A percentile compares a stretch with the other conserved stretches of the same genome.
phyloP scores from a whole-genome alignment of 805 yeast genomes.

The Deakozyma indianensis region DNA sequence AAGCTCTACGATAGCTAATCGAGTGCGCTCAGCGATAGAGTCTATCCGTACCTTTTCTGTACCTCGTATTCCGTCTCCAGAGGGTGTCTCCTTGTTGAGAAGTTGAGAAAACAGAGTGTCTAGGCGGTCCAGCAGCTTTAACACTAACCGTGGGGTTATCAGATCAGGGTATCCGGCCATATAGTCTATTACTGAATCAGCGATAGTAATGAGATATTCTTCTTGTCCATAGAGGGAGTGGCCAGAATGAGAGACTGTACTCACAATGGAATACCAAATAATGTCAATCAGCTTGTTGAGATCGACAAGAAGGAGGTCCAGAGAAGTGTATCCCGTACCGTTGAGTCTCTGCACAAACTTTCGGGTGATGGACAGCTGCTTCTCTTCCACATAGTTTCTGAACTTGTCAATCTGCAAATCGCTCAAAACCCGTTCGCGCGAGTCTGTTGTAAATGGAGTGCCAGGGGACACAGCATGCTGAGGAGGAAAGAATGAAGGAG shows the following conservation, averaged over 20 bases:
- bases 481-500: slow-evolving; percentile 25
- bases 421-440: neutral
- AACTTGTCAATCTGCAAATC: slow-evolving; percentile 1
- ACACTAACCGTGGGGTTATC: slow-evolving; percentile 20
- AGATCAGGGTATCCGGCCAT: slow-evolving; percentile 25
- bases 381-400: slow-evolving; percentile 9
- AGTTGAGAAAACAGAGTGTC: slow-evolving; percentile 29
- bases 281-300: slow-evolving; percentile 36
- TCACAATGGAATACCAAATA: slow-evolving; percentile 46
- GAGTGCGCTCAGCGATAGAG: slow-evolving; percentile 38
- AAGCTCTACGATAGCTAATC: slow-evolving; percentile 26
- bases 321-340: slow-evolving; percentile 8
- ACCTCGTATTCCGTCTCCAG: slow-evolving; percentile 22
- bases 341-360: slow-evolving; percentile 12
- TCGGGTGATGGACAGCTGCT: slow-evolving; percentile 12
- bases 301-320: slow-evolving; percentile 22
- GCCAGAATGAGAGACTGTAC: slow-evolving; percentile 11
- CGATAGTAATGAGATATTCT: slow-evolving; percentile 43
- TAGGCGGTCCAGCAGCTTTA: slow-evolving; percentile 25
- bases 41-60: slow-evolving; percentile 40
- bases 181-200: slow-evolving; percentile 56
- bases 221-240: slow-evolving; percentile 37
- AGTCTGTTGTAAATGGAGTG: neutral
- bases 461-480: neutral
- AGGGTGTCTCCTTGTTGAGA: slow-evolving; percentile 24